phyloP scores from a whole-genome alignment of 345 rosid genomes.

The Hibiscus mutabilis region DNA sequence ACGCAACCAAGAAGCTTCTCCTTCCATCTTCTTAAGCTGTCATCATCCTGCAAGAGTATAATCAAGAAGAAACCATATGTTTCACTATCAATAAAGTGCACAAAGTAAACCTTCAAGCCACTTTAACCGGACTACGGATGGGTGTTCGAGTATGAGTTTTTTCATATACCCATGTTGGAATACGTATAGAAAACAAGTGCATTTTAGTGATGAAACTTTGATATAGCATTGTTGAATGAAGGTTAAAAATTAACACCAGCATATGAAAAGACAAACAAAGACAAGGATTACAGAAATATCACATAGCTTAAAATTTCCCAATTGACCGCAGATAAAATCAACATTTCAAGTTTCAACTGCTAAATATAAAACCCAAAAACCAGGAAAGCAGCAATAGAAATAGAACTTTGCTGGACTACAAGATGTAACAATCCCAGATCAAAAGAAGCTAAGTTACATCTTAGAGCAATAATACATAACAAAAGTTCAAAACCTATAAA shows the following conservation, averaged over 20 bases:
- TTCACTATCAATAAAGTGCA: neutral
- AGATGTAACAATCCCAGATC: neutral
- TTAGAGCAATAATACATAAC: neutral
- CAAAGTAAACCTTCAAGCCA: neutral
- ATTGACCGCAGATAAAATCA: neutral
- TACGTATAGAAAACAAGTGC: neutral
- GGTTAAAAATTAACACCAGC: neutral
- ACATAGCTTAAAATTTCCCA: neutral
- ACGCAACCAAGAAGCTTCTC: constrained; percentile 67
- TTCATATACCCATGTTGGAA: neutral
- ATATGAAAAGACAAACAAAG: neutral
- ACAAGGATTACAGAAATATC: neutral
- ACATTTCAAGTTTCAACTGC: neutral
- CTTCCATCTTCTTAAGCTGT: constrained; percentile 77
- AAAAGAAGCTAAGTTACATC: neutral
- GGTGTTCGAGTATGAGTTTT: neutral
- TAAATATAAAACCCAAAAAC: neutral
- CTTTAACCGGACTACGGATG: neutral
- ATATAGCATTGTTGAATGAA: constrained; percentile 4
- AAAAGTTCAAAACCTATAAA: neutral
- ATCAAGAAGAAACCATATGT: neutral
- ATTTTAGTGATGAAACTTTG: neutral
- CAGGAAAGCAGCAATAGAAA: neutral
- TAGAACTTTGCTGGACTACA: neutral
- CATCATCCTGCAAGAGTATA: constrained; percentile 56